A percentile compares a stretch with the other conserved stretches of the same genome.
phyloP scores from a whole-genome alignment of 2,329 filamentous ascomycete species.

The Colletotrichum navitas region DNA sequence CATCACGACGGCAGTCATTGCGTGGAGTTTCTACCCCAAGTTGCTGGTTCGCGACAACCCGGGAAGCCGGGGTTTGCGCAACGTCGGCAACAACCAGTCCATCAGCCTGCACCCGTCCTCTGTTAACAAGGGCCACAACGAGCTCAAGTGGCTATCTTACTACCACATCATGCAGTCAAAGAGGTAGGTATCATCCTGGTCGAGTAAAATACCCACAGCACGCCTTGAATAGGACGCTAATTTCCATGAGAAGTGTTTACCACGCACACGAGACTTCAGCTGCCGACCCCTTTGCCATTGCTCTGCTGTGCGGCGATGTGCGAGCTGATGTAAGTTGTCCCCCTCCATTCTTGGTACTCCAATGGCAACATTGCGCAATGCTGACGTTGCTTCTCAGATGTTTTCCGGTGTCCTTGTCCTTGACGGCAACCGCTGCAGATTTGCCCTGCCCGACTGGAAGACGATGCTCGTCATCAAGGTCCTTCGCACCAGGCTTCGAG shows the following conservation, averaged over 20 bases:
- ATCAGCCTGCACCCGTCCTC: constrained; percentile 90
- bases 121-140: constrained; percentile 80
- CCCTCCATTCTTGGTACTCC: background rate
- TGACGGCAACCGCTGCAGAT: constrained; percentile 88
- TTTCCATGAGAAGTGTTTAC: constrained; percentile 68
- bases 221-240: constrained; percentile 44
- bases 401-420: constrained; percentile 89
- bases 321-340: constrained; percentile 78
- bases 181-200: constrained; percentile 64
- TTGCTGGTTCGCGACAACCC: constrained; percentile 82
- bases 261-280: constrained; percentile 92
- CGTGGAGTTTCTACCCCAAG: constrained; percentile 97
- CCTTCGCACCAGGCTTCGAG: constrained; percentile 78
- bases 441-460: constrained; percentile 90
- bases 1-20: constrained; percentile 84
- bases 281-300: constrained; percentile 84
- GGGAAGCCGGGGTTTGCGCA: constrained; percentile 82
- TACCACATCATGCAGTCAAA: constrained; percentile 98
- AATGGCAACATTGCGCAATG: background rate
- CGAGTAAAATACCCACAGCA: constrained; percentile 27
- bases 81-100: constrained; percentile 91
- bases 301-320: constrained; percentile 87
- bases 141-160: constrained; percentile 88
- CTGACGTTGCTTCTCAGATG: constrained; percentile 64
- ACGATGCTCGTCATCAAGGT: constrained; percentile 90